These are phyloP conservation scores for Solanum bukasovii DNA, from an alignment of 257 asterid genomes.

Conservation along the genomic window DNA sequence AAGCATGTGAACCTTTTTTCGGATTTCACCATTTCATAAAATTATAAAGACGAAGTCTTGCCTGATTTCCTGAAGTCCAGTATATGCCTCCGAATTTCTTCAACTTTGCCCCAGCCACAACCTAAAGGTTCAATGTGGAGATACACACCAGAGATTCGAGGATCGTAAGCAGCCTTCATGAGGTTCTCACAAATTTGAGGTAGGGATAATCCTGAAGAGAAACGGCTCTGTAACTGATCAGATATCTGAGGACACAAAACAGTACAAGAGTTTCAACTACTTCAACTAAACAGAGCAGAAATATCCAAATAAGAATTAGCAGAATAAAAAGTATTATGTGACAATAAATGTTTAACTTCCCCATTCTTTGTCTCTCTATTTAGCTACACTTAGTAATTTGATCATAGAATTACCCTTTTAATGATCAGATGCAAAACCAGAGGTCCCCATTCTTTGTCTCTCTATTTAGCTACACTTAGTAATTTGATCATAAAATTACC, in stretches of 20 bases:
- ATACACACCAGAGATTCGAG: conserved; percentile 85
- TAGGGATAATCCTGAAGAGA: conserved; percentile 82
- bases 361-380: not conserved
- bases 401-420: not conserved
- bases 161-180: conserved; percentile 91
- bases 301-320: not conserved
- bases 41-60: not conserved
- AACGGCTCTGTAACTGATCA: conserved; percentile 95
- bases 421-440: not conserved
- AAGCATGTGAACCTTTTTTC: not conserved
- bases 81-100: conserved; percentile 90
- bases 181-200: conserved; percentile 95
- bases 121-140: conserved; percentile 80
- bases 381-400: not conserved
- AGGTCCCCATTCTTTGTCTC: not conserved
- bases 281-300: not conserved
- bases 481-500: not conserved
- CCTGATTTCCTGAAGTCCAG: conserved; percentile 91
- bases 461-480: not conserved
- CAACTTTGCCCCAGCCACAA: conserved; percentile 98
- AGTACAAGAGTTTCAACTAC: not conserved
- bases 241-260: conserved; percentile 54
- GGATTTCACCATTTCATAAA: not conserved
- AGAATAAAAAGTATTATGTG: not conserved
- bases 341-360: not conserved